A percentile compares a stretch with the other conserved stretches of the same genome.
Evolutionary conservation across 1,284 basidiomycete genomes (phyloP).

Genomic region (Sphagnurus paluster): DNA sequence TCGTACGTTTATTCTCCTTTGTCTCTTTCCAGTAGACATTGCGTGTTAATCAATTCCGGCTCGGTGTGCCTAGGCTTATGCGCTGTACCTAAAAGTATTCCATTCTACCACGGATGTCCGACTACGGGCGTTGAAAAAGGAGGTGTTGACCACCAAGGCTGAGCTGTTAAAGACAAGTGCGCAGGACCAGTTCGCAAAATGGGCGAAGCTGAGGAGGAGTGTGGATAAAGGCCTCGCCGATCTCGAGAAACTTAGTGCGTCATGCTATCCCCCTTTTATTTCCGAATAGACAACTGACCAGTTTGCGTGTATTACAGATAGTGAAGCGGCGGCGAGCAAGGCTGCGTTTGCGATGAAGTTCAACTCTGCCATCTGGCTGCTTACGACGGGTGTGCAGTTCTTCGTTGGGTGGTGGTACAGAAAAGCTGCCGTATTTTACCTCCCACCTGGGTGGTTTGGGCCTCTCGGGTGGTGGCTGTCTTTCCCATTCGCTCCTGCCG

Average conservation of each 20-base stretch:
- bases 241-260: slow-evolving; percentile 90
- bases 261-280: slow-evolving; percentile 1
- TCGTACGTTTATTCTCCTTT: slow-evolving; percentile 52
- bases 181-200: slow-evolving; percentile 98
- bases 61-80: slow-evolving; percentile 55
- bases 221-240: slow-evolving; percentile 94
- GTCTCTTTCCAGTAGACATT: slow-evolving; percentile 4
- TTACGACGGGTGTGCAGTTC: slow-evolving; percentile 85
- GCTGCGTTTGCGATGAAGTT: slow-evolving; percentile 75
- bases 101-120: slow-evolving; percentile 51
- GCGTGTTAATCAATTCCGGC: slow-evolving; percentile 9
- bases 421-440: slow-evolving; percentile 85
- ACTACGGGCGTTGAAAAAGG: slow-evolving; percentile 72
- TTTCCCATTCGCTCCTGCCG: slow-evolving; percentile 80
- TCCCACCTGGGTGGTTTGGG: slow-evolving; percentile 87
- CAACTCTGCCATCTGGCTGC: slow-evolving; percentile 72
- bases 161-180: slow-evolving; percentile 89
- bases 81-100: slow-evolving; percentile 67
- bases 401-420: slow-evolving; percentile 88
- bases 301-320: slow-evolving; percentile 50
- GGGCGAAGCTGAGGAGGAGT: slow-evolving; percentile 91
- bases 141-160: slow-evolving; percentile 79
- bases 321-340: slow-evolving; percentile 63
- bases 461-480: slow-evolving; percentile 82
- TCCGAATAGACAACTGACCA: slow-evolving; percentile 3